Conservation (phyloP, 352 stramenopile species). For the Halophytophthora polymorphica region DNA sequence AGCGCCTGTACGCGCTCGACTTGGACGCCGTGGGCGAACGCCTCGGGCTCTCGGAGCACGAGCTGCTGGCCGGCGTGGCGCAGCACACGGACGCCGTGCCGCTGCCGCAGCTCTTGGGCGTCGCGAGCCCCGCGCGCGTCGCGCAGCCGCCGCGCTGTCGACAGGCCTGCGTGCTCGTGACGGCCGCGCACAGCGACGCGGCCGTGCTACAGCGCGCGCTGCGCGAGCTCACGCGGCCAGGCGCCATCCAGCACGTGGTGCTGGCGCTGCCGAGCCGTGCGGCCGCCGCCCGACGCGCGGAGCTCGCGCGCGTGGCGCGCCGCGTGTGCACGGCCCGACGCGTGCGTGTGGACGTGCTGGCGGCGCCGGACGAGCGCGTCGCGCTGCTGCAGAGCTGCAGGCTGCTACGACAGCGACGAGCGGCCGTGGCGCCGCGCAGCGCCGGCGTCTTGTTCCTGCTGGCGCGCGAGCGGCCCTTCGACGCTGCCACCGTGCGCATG, state of each 20-base stretch:
- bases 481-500: constrained; percentile 25
- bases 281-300: neutral
- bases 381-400: constrained; percentile 3
- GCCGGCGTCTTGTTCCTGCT: constrained; percentile 17
- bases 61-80: constrained; percentile 21
- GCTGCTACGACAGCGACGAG: neutral
- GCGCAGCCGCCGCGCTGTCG: constrained; percentile 1
- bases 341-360: constrained; percentile 11
- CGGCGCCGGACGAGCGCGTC: neutral
- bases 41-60: constrained; percentile 22
- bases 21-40: constrained; percentile 17
- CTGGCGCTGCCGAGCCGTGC: constrained; percentile 5
- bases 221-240: constrained; percentile 10
- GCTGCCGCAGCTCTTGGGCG: constrained; percentile 9
- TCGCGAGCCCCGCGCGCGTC: too few relatives aligned
- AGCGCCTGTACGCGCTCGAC: constrained; percentile 25
- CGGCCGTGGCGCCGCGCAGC: neutral
- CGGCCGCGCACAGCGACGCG: constrained; percentile 1
- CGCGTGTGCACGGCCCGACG: constrained; percentile 2
- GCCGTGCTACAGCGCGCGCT: constrained; percentile 12
- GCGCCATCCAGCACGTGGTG: constrained; percentile 18
- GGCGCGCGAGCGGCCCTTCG: constrained; percentile 13
- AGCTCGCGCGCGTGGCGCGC: neutral
- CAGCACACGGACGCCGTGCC: constrained; percentile 12
- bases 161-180: constrained; percentile 16